A percentile compares a stretch with the other conserved stretches of the same genome.
phyloP scores from a whole-genome alignment of 768 basidiomycete species.

The Pleurotus citrinopileatus region DNA sequence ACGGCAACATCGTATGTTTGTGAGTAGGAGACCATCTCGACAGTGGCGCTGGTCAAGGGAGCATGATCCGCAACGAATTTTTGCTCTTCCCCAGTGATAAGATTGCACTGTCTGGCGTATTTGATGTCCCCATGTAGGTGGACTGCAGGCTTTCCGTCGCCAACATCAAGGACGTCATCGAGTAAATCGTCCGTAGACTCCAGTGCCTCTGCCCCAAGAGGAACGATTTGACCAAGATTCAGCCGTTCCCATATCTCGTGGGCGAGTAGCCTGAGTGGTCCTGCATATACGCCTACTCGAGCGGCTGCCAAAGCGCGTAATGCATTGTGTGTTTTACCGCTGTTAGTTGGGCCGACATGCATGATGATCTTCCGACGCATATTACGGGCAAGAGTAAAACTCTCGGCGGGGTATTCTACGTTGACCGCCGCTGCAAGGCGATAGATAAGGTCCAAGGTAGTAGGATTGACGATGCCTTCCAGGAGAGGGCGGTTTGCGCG shows the following conservation, averaged over 20 bases:
- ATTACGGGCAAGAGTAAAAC: slow-evolving; percentile 49
- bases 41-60: slow-evolving; percentile 75
- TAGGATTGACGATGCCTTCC: slow-evolving; percentile 21
- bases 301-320: slow-evolving; percentile 84
- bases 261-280: slow-evolving; percentile 89
- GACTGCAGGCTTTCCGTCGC: slow-evolving; percentile 19
- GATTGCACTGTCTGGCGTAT: slow-evolving; percentile 70
- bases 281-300: slow-evolving; percentile 76
- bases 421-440: slow-evolving; percentile 35
- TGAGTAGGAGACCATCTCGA: slow-evolving; percentile 77
- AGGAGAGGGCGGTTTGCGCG: slow-evolving; percentile 25
- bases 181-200: slow-evolving; percentile 27
- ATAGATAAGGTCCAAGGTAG: slow-evolving; percentile 36
- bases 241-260: slow-evolving; percentile 93
- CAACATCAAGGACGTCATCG: slow-evolving; percentile 16
- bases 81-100: slow-evolving; percentile 90
- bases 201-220: slow-evolving; percentile 50
- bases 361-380: slow-evolving; percentile 79
- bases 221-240: slow-evolving; percentile 86
- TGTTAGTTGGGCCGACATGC: slow-evolving; percentile 98
- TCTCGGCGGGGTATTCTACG: slow-evolving; percentile 45
- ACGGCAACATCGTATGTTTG: slow-evolving; percentile 74
- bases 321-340: slow-evolving; percentile 94
- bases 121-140: slow-evolving; percentile 38
- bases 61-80: slow-evolving; percentile 60